Percentiles rank a stretch among this genome's conserved stretches.
phyloP scores from a whole-genome alignment of 2,329 filamentous ascomycete genomes.

The Pseudogymnoascus sp. region DNA sequence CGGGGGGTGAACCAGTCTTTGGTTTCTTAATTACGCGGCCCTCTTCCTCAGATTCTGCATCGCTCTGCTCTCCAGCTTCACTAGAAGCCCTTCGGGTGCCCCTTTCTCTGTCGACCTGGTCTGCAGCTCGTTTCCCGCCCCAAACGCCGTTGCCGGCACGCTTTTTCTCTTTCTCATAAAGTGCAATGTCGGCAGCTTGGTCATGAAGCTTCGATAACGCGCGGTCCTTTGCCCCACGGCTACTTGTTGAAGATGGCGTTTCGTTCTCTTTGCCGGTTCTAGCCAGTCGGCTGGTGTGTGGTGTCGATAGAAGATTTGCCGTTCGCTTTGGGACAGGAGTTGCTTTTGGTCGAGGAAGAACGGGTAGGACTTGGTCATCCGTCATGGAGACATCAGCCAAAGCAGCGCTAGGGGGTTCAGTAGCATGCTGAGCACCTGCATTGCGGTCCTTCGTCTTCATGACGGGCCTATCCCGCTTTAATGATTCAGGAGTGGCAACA shows the following conservation, averaged over 20 bases:
- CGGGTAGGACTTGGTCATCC: background rate
- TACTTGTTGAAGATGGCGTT: conserved; percentile 67
- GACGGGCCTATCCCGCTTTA: conserved; percentile 37
- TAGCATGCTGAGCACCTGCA: background rate
- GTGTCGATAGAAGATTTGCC: conserved; percentile 36
- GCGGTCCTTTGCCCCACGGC: conserved; percentile 80
- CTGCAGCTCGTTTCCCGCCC: conserved; percentile 56
- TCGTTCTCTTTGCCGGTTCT: conserved; percentile 73
- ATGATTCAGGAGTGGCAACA: conserved; percentile 30
- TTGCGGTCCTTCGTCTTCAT: conserved; percentile 38
- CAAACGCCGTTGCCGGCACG: conserved; percentile 50
- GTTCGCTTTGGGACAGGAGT: conserved; percentile 3
- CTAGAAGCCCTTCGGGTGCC: conserved; percentile 31
- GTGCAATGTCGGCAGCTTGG: conserved; percentile 73
- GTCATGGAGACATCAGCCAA: background rate
- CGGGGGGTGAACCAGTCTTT: conserved; percentile 54
- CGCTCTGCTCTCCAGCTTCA: conserved; percentile 34
- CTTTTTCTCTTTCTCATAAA: conserved; percentile 93
- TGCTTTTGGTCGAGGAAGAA: background rate
- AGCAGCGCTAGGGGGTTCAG: background rate
- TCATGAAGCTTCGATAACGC: conserved; percentile 70
- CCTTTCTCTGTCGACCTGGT: conserved; percentile 46
- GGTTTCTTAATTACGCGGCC: conserved; percentile 51
- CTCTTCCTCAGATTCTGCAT: conserved; percentile 40
- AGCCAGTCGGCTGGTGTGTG: conserved; percentile 41